Evolutionary conservation across 257 asterid genomes (phyloP), one percentile per base, ranked within the genome.

Genomic region (Plectranthus barbatus): DNA sequence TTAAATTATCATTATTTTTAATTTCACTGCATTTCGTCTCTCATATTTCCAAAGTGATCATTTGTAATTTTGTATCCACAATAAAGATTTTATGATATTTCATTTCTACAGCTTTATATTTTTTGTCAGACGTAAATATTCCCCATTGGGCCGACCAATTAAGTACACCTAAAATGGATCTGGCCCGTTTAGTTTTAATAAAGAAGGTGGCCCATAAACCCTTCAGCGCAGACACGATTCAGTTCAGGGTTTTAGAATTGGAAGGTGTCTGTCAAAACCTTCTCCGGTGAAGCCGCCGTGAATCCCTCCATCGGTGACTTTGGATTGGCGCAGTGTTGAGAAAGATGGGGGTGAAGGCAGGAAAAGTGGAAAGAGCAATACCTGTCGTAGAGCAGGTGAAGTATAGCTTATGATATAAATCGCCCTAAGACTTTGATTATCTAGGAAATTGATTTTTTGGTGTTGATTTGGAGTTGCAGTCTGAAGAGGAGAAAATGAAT

Each of bases 401-500:
- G 19, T 17, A 17, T 52, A 68, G 23, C 53, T 33, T 37, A 10
- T 62, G 12, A 31, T 57, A 2, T 36, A n/a, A 26, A 21, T 19
- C n/a, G 33, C 15, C 42, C 42, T 41, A 1, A 13, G 40, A 2
- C 33, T 50, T 49, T 2, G 21, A 17, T 29, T 44, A 29, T 44
- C 15, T 45, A 26, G n/a, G 13, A 11, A n/a, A 52, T 34, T 56
- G 55, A 34, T 62, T 42, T 37, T 53, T 53, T 18, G 18, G 42
- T 41, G 24, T 18, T 45, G 34, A 15, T 60, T 56, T 53, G 29
- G 72, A 11, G 55, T 56, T 56, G 71, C 77, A 89, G 95, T 68
- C 80, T 37, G 90, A 74, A 57, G 95, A 81, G 78, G 86, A 78
- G 74, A 94, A 84, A 56, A 64, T 41, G 69, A 81, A 64, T 52